A percentile compares a stretch with the other conserved stretches of the same genome.
These are phyloP conservation scores for Panaeolus papilionaceus DNA, from an alignment of 768 basidiomycete genomes.

Conservation along the genomic window DNA sequence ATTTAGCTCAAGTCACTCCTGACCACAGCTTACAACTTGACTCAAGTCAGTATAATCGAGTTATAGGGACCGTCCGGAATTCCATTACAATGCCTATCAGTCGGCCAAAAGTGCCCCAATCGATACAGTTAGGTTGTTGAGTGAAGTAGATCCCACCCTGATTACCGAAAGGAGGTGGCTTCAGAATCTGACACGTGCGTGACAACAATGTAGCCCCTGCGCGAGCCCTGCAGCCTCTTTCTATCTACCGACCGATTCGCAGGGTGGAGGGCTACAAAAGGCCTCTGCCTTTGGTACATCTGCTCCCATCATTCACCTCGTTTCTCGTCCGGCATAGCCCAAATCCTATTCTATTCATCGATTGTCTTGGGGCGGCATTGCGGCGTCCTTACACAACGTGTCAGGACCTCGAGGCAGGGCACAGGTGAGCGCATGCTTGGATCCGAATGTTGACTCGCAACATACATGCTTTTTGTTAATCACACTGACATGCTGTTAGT, in stretches of 20 bases:
- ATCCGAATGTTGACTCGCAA: conserved; percentile 11
- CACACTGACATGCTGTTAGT: conserved; percentile 9
- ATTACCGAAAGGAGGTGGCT: conserved; percentile 10
- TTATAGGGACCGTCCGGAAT: not conserved
- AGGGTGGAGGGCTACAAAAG: conserved; percentile 11
- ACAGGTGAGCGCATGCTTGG: conserved; percentile 9
- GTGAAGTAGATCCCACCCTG: not conserved
- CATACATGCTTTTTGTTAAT: conserved; percentile 7
- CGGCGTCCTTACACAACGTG: not conserved
- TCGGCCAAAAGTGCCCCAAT: not conserved
- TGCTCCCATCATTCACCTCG: conserved; percentile 3
- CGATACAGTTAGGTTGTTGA: not conserved
- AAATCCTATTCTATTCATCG: not conserved
- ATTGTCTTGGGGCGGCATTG: not conserved
- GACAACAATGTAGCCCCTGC: conserved; percentile 5
- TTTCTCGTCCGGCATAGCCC: not conserved
- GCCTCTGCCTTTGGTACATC: not conserved
- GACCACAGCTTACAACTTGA: not conserved
- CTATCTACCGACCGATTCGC: not conserved
- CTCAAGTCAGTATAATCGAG: not conserved
- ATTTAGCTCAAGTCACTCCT: conserved; percentile 1
- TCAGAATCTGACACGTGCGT: not conserved
- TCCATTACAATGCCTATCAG: not conserved
- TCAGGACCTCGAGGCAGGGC: conserved; percentile 8
- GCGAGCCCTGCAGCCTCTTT: not conserved